Evolutionary conservation across 805 yeast species (phyloP).

Genomic region (Yamadazyma scolyti): DNA sequence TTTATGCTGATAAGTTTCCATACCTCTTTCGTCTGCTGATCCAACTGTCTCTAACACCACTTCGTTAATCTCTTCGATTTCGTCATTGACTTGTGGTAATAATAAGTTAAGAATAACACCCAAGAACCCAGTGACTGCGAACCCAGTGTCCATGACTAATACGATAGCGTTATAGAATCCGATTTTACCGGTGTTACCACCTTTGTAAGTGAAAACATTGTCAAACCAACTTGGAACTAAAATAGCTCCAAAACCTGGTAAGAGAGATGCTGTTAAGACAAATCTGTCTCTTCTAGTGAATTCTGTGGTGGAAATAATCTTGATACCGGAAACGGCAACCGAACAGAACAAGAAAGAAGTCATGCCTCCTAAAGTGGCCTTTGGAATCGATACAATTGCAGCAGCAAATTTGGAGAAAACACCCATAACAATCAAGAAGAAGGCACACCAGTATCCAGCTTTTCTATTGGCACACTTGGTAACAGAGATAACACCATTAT

Average conservation of each 20-base stretch:
- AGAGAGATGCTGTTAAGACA: slow-evolving; percentile 59
- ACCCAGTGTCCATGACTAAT: slow-evolving; percentile 70
- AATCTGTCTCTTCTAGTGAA: slow-evolving; percentile 74
- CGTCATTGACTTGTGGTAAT: slow-evolving; percentile 58
- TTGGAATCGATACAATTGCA: slow-evolving; percentile 65
- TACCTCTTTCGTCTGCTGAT: slow-evolving; percentile 35
- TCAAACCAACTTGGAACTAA: slow-evolving; percentile 65
- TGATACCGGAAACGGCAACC: slow-evolving; percentile 71
- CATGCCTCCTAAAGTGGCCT: slow-evolving; percentile 74
- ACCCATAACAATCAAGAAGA: slow-evolving; percentile 83
- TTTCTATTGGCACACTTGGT: slow-evolving; percentile 87
- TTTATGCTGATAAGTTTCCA: slow-evolving; percentile 28
- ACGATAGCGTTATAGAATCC: slow-evolving; percentile 70
- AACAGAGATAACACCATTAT: slow-evolving; percentile 89
- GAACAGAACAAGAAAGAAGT: slow-evolving; percentile 71
- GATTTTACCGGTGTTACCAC: slow-evolving; percentile 49
- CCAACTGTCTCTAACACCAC: slow-evolving; percentile 40
- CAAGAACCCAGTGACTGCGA: slow-evolving; percentile 64
- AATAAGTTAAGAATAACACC: slow-evolving; percentile 59
- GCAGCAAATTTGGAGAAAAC: slow-evolving; percentile 84
- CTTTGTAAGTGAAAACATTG: slow-evolving; percentile 60
- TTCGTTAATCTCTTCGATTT: slow-evolving; percentile 44
- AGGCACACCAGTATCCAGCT: slow-evolving; percentile 77
- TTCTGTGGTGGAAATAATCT: slow-evolving; percentile 57
- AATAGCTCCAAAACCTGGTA: slow-evolving; percentile 66